Evolutionary conservation across 208 protist genomes (phyloP).

Genomic region (Trypanosoma rangeli): DNA sequence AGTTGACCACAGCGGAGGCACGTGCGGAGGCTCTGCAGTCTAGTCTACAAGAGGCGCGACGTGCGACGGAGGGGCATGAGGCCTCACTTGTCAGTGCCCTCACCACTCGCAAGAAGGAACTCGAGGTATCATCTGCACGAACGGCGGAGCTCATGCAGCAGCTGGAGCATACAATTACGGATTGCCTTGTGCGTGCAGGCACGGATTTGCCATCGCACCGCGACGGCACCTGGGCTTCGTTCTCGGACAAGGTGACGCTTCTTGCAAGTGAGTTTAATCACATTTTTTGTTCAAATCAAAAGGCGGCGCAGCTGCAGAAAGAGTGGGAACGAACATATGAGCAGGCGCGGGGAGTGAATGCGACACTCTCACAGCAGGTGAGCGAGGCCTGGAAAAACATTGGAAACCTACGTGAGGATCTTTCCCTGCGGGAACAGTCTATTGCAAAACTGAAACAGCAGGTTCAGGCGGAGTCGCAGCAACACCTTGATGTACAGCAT

Average conservation of each 20-base stretch:
- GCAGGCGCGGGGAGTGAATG: constrained; percentile 69
- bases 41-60: background rate
- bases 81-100: constrained; percentile 16
- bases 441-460: constrained; percentile 36
- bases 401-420: constrained; percentile 52
- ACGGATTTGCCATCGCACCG: constrained; percentile 6
- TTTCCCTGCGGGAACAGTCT: constrained; percentile 46
- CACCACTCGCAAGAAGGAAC: constrained; percentile 13
- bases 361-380: constrained; percentile 60
- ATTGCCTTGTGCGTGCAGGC: constrained; percentile 25
- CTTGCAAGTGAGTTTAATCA: constrained; percentile 45
- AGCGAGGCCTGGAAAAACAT: constrained; percentile 58
- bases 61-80: constrained; percentile 1
- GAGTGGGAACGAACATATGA: constrained; percentile 87
- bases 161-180: constrained; percentile 28
- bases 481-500: constrained; percentile 31
- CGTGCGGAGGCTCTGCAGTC: background rate
- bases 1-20: constrained; percentile 6
- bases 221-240: constrained; percentile 13
- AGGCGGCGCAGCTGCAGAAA: constrained; percentile 39
- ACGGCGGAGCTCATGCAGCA: constrained; percentile 23
- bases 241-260: constrained; percentile 38
- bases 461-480: constrained; percentile 32
- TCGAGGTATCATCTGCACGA: constrained; percentile 17
- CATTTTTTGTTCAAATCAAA: constrained; percentile 11